These are phyloP conservation scores for Oryza punctata DNA, from an alignment of 176 grass and related monocot species.

Conservation along the genomic window DNA sequence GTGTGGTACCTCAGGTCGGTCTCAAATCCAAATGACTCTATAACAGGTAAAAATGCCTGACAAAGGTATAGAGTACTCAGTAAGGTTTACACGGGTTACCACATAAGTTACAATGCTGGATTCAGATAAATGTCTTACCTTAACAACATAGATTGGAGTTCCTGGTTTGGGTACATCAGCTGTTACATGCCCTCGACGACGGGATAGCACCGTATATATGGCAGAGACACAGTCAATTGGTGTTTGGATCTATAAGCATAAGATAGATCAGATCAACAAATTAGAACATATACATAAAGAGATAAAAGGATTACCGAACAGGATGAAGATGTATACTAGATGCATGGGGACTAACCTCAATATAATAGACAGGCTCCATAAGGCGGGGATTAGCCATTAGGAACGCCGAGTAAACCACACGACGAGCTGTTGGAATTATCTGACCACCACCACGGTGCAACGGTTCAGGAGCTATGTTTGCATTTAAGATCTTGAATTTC, in stretches of 20 bases:
- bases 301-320: not conserved
- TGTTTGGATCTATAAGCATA: conserved; percentile 82
- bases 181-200: conserved; percentile 92
- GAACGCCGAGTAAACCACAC: conserved; percentile 98
- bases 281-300: not conserved
- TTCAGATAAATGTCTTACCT: conserved; percentile 48
- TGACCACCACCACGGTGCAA: conserved; percentile 96
- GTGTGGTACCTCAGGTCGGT: conserved; percentile 96
- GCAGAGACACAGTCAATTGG: conserved; percentile 98
- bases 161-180: conserved; percentile 95
- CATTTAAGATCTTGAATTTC: conserved; percentile 98
- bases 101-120: conserved; percentile 19
- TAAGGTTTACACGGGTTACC: conserved; percentile 1
- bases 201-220: conserved; percentile 90
- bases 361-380: conserved; percentile 99
- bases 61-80: conserved; percentile 10
- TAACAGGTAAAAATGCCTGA: conserved; percentile 96
- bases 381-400: conserved; percentile 94
- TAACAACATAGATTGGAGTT: conserved; percentile 89
- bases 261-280: conserved; percentile 29
- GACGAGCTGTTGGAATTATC: conserved; percentile 92
- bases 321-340: not conserved
- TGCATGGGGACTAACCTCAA: conserved; percentile 59
- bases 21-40: conserved; percentile 99
- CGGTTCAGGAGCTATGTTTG: conserved; percentile 83